These are phyloP conservation scores for Brasilioporus rufonigricans DNA, from an alignment of 768 basidiomycete genomes.

Conservation along the genomic window DNA sequence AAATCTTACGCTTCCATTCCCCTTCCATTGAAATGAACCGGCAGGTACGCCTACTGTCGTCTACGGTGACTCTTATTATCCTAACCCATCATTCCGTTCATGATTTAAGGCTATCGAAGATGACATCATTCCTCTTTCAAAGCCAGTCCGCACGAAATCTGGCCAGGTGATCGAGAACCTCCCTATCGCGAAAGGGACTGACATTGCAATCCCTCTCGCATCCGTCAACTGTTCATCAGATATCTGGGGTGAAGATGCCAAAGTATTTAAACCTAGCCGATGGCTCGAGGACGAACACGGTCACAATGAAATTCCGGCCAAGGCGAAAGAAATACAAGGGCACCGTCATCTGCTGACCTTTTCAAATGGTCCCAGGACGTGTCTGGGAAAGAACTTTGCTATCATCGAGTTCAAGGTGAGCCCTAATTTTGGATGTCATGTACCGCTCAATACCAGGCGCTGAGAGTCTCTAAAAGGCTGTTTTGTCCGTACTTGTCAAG, in stretches of 20 bases:
- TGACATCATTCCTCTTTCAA: slow-evolving; percentile 25
- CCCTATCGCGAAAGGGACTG: slow-evolving; percentile 45
- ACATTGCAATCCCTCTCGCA: slow-evolving; percentile 41
- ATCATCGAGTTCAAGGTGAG: too few species aligned
- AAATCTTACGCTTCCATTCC: slow-evolving; percentile 43
- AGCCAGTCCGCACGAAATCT: slow-evolving; percentile 6
- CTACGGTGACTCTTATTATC: background rate
- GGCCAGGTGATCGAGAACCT: slow-evolving; percentile 41
- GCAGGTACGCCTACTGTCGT: slow-evolving; percentile 1
- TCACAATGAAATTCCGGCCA: slow-evolving; percentile 17
- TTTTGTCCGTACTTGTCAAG: too few species aligned
- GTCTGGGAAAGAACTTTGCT: too few species aligned
- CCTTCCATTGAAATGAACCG: slow-evolving; percentile 27
- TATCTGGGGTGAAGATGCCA: too few species aligned
- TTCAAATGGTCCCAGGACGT: too few species aligned
- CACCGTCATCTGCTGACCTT: slow-evolving; percentile 24
- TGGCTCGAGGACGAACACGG: slow-evolving; percentile 15
- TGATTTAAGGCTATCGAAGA: slow-evolving; percentile 46
- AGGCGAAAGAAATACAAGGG: too few species aligned
- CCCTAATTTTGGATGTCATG: too few species aligned
- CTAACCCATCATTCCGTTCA: background rate
- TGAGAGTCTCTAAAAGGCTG: too few species aligned
- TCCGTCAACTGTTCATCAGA: slow-evolving; percentile 3
- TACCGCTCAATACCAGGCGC: too few species aligned
- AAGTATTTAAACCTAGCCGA: too few species aligned